Percentiles rank a stretch among this genome's conserved stretches.
phyloP scores from a whole-genome alignment of 139 green algal species.

The Haematococcus sp. region DNA sequence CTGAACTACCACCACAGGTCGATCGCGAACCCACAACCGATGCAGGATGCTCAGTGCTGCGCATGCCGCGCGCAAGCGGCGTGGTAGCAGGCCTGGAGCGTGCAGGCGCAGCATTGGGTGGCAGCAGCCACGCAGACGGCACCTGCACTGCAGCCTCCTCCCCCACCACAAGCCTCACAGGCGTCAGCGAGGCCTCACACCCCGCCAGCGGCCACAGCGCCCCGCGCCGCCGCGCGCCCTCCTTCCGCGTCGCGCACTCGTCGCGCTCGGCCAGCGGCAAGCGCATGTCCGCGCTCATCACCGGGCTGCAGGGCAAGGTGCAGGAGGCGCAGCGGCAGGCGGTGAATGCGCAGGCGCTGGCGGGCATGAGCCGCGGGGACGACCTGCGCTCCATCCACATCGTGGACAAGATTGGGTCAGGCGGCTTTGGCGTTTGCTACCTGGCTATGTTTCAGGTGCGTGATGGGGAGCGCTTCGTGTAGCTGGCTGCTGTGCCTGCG shows the following conservation, averaged over 20 bases:
- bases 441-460: constrained; percentile 17
- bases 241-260: constrained; percentile 7
- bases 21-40: no score
- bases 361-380: constrained; percentile 12
- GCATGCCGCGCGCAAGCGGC: no score
- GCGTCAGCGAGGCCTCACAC: no score
- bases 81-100: no score
- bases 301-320: constrained; percentile 24
- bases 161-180: no score
- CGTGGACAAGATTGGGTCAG: constrained; percentile 15
- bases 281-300: constrained; percentile 29
- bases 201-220: no score
- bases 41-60: no score
- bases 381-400: constrained; percentile 29
- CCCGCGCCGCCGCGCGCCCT: not conserved
- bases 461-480: not conserved
- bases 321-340: constrained; percentile 28
- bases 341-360: constrained; percentile 12
- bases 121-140: no score
- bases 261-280: constrained; percentile 16
- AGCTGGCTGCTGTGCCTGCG: no score
- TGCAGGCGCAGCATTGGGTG: no score
- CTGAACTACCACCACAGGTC: no score
- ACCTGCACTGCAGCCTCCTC: no score
- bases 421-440: constrained; percentile 29